phyloP scores from a whole-genome alignment of 108 stramenopile genomes.

The Epipyxis sp. region DNA sequence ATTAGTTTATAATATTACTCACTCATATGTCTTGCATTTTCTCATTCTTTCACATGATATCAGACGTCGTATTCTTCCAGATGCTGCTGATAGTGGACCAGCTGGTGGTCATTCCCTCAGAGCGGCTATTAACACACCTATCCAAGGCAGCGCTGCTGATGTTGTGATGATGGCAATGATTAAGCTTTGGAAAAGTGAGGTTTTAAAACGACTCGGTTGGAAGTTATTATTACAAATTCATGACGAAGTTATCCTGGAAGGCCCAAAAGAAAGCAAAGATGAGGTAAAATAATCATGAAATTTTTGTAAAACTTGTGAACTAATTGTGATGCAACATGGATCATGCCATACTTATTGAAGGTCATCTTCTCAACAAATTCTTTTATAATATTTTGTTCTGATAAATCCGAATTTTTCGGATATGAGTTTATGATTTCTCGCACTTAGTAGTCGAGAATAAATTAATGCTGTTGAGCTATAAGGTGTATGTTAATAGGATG shows the following conservation, averaged over 20 bases:
- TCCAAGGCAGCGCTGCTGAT: slow-evolving; percentile 98
- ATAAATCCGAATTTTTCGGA: no score
- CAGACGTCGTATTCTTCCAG: slow-evolving; percentile 79
- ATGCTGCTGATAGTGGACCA: slow-evolving; percentile 62
- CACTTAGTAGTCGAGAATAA: no score
- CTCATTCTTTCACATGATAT: background rate
- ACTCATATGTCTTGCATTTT: background rate
- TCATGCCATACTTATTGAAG: slow-evolving; percentile 5
- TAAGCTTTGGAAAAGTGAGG: slow-evolving; percentile 74
- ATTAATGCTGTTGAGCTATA: no score
- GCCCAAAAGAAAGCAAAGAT: slow-evolving; percentile 89
- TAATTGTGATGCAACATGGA: background rate
- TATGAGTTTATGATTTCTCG: no score
- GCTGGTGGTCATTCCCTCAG: slow-evolving; percentile 70
- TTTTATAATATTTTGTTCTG: no score
- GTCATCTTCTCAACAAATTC: no score
- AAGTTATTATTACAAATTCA: slow-evolving; percentile 95
- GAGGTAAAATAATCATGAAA: slow-evolving; percentile 68
- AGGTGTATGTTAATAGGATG: no score
- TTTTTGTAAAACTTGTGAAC: background rate
- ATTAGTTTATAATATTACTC: background rate
- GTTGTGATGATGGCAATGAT: slow-evolving; percentile 99
- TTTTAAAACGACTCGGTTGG: slow-evolving; percentile 82
- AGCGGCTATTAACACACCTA: slow-evolving; percentile 98
- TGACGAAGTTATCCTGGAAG: slow-evolving; percentile 98